Evolutionary conservation across 106 monocot genomes (phyloP).

Genomic region (Ottelia alismoides): DNA sequence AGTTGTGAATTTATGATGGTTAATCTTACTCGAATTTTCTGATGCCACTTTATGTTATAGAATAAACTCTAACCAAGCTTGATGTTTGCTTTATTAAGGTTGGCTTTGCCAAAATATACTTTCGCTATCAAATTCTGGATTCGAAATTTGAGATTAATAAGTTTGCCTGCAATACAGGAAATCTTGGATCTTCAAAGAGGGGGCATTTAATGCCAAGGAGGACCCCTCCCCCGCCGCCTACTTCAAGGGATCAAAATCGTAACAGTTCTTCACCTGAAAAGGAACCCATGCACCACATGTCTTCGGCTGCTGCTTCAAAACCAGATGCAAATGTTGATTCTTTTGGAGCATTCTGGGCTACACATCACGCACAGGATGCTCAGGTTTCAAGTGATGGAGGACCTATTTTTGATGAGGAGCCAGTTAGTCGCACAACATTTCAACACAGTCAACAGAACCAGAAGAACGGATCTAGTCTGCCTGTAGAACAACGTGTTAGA

Average conservation of each 20-base stretch:
- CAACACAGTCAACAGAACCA: conserved; percentile 18
- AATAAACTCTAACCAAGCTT: no score
- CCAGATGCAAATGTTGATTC: conserved; percentile 15
- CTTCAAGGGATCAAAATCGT: conserved; percentile 18
- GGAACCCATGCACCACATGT: conserved; percentile 14
- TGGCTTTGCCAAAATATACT: no score
- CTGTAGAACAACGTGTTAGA: conserved; percentile 4
- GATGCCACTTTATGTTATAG: no score
- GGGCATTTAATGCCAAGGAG: conserved; percentile 28
- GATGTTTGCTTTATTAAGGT: no score
- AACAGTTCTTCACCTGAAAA: conserved; percentile 14
- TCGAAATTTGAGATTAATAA: no score
- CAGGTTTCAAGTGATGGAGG: conserved; percentile 28
- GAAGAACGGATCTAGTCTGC: conserved; percentile 16
- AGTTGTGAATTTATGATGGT: no score
- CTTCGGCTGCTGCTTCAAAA: conserved; percentile 19
- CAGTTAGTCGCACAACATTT: conserved; percentile 7
- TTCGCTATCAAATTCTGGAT: no score
- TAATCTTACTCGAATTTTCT: no score
- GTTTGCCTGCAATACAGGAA: no score
- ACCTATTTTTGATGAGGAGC: conserved; percentile 42
- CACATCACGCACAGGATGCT: conserved; percentile 43
- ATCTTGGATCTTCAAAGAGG: no score
- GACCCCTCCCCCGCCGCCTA: conserved; percentile 58
- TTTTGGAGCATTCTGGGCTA: conserved; percentile 83